Conservation (phyloP, 163 green algal species). For the Scenedesmus sp. region DNA sequence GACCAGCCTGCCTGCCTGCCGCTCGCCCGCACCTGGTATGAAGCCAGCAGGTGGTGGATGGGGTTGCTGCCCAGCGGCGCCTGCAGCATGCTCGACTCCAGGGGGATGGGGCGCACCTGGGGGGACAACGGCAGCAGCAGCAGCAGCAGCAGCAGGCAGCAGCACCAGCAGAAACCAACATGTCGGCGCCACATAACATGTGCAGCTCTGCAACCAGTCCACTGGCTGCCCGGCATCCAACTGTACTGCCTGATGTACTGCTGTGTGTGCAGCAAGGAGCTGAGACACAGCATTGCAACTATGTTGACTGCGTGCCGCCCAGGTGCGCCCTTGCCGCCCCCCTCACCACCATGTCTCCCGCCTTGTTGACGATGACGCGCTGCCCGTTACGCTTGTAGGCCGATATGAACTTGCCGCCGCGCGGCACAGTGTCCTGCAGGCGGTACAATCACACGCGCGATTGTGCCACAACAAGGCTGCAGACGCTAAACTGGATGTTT, state of each 20-base stretch:
- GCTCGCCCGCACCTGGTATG: slow-evolving; percentile 28
- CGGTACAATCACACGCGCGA: not conserved
- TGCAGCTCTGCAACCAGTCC: too few relatives aligned
- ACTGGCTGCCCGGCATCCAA: not conserved
- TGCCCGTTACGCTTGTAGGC: slow-evolving; percentile 64
- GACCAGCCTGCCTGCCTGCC: not conserved
- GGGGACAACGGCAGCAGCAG: not conserved
- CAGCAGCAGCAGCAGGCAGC: not conserved
- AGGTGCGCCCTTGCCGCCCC: not conserved
- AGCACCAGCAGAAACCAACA: not conserved
- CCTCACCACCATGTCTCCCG: slow-evolving; percentile 54
- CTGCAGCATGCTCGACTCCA: slow-evolving; percentile 49
- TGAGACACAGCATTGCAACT: not conserved
- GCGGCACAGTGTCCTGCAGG: slow-evolving; percentile 57
- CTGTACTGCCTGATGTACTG: not conserved
- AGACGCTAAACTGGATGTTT: too few relatives aligned
- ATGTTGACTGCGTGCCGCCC: too few relatives aligned
- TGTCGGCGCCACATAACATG: too few relatives aligned
- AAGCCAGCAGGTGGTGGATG: slow-evolving; percentile 48
- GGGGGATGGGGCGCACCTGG: slow-evolving; percentile 21
- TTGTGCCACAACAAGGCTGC: too few relatives aligned
- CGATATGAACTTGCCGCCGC: slow-evolving; percentile 58
- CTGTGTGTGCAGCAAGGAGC: not conserved
- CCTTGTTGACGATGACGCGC: slow-evolving; percentile 57
- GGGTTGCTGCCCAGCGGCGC: slow-evolving; percentile 37